These are phyloP conservation scores for Thalassiosira livingstoniorum DNA, from an alignment of 352 stramenopile genomes.

Conservation along the genomic window DNA sequence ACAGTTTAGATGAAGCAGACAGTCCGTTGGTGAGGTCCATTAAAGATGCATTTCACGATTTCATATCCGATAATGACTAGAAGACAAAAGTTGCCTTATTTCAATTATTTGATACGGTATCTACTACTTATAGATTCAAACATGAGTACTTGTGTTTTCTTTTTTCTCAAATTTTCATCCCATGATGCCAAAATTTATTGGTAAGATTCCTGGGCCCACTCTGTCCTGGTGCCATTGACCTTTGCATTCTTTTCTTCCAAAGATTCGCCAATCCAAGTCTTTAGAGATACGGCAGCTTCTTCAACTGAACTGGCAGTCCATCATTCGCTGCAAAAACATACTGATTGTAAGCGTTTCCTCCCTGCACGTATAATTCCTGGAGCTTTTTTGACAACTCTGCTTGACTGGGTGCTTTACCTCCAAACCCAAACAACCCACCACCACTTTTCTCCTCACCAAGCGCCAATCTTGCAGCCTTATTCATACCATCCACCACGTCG, in stretches of 20 bases:
- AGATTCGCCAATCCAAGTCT: too few relatives aligned
- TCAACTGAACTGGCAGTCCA: slow-evolving; percentile 71
- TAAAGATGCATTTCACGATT: slow-evolving; percentile 35
- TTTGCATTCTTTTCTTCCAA: too few relatives aligned
- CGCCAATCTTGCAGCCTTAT: slow-evolving; percentile 62
- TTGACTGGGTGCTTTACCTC: slow-evolving; percentile 61
- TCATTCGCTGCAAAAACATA: slow-evolving; percentile 78
- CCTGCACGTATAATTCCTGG: slow-evolving; percentile 74
- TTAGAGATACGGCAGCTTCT: slow-evolving; percentile 75
- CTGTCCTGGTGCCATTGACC: too few relatives aligned
- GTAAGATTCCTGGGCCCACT: too few relatives aligned
- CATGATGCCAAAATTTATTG: too few relatives aligned
- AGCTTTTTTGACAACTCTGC: slow-evolving; percentile 68
- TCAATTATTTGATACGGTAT: too few relatives aligned
- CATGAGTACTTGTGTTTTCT: too few relatives aligned
- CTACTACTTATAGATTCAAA: too few relatives aligned
- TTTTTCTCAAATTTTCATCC: too few relatives aligned
- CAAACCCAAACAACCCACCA: slow-evolving; percentile 78
- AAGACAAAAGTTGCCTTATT: too few relatives aligned
- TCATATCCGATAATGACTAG: slow-evolving; percentile 14
- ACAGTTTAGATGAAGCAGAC: slow-evolving; percentile 22
- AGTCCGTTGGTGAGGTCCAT: slow-evolving; percentile 27
- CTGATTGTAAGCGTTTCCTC: slow-evolving; percentile 78
- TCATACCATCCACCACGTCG: slow-evolving; percentile 66
- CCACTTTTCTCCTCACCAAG: slow-evolving; percentile 71